A percentile compares a stretch with the other conserved stretches of the same genome.
phyloP scores from a whole-genome alignment of 164 flowering plant species.

The Aristolochia contorta region DNA sequence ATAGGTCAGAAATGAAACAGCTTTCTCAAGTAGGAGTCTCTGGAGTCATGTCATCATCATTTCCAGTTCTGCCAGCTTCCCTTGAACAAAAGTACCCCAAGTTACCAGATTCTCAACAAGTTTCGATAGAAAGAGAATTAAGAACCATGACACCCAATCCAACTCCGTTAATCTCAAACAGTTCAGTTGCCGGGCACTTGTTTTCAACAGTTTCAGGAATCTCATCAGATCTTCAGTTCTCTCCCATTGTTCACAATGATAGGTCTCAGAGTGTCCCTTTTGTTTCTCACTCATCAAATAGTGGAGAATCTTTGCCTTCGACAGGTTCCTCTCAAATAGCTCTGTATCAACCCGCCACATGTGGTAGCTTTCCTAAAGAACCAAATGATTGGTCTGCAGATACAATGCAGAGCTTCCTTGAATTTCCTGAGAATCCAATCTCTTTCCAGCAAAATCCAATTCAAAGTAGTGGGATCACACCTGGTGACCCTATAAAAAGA shows the following conservation, averaged over 20 bases:
- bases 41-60: constrained; percentile 45
- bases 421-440: constrained; percentile 31
- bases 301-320: constrained; percentile 23
- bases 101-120: constrained; percentile 43
- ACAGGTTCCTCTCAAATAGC: constrained; percentile 35
- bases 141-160: constrained; percentile 24
- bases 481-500: constrained; percentile 45
- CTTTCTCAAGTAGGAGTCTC: constrained; percentile 35
- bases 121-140: constrained; percentile 39
- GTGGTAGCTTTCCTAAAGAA: constrained; percentile 30
- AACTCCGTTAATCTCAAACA: constrained; percentile 31
- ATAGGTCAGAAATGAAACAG: constrained; percentile 41
- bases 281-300: constrained; percentile 40
- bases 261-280: constrained; percentile 37
- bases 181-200: constrained; percentile 57
- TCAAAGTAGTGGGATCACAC: constrained; percentile 29
- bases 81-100: constrained; percentile 45
- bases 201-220: constrained; percentile 69
- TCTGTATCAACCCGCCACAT: constrained; percentile 30
- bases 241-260: constrained; percentile 37
- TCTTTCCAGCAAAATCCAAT: constrained; percentile 32
- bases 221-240: constrained; percentile 61
- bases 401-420: constrained; percentile 47
- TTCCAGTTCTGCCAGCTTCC: constrained; percentile 42
- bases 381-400: constrained; percentile 58